These are phyloP conservation scores for Monosporascus sp. DNA, from an alignment of 2,329 filamentous ascomycete species.

Conservation along the genomic window DNA sequence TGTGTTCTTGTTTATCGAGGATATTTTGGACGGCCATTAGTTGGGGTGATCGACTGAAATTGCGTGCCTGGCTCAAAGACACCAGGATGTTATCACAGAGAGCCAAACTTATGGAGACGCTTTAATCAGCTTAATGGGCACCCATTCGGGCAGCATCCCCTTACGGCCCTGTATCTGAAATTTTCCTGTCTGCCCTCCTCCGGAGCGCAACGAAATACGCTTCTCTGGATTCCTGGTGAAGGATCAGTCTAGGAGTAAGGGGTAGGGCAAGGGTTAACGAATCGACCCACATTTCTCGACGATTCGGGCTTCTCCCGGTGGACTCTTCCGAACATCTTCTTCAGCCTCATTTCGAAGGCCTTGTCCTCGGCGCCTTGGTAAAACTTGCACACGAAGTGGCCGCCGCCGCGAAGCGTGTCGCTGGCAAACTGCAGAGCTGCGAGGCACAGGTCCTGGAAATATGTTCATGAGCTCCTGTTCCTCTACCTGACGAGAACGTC, in stretches of 20 bases:
- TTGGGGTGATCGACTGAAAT: too few relatives aligned
- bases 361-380: constrained; percentile 90
- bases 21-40: too few relatives aligned
- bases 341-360: constrained; percentile 67
- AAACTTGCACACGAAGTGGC: constrained; percentile 96
- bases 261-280: neutral
- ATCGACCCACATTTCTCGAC: constrained; percentile 68
- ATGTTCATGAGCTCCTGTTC: constrained; percentile 1
- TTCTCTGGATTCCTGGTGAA: constrained; percentile 70
- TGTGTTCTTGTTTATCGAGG: too few relatives aligned
- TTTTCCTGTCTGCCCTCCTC: constrained; percentile 50
- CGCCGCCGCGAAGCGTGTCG: constrained; percentile 75
- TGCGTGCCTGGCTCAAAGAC: too few relatives aligned
- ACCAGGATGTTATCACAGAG: too few relatives aligned
- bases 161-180: constrained; percentile 6
- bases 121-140: too few relatives aligned
- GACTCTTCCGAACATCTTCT: constrained; percentile 73
- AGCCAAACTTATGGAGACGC: too few relatives aligned
- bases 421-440: constrained; percentile 81
- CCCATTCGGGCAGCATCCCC: too few relatives aligned
- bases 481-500: neutral
- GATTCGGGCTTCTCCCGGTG: constrained; percentile 86
- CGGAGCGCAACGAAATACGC: constrained; percentile 77
- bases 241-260: neutral
- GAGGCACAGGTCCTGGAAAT: constrained; percentile 73